Conservation (phyloP, 1,284 basidiomycete species). For the Microbotryum silenes-acaulis region DNA sequence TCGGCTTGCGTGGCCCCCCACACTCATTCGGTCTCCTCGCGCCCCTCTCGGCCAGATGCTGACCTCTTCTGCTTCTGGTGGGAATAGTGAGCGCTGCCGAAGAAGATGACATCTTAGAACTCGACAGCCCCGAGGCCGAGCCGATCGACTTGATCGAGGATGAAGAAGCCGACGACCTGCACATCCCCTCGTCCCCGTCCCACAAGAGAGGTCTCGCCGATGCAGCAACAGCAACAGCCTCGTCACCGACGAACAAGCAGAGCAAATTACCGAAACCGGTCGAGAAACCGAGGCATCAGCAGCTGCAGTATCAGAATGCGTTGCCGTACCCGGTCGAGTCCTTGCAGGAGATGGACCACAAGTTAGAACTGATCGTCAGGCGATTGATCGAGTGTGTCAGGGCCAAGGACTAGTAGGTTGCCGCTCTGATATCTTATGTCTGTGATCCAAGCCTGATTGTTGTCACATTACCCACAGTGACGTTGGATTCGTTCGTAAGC, state of each 20-base stretch:
- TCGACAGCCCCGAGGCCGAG: slow-evolving; percentile 13
- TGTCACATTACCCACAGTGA: slow-evolving; percentile 9
- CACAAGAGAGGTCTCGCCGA: neutral
- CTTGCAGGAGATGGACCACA: slow-evolving; percentile 66
- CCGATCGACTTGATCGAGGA: slow-evolving; percentile 35
- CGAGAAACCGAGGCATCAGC: slow-evolving; percentile 24
- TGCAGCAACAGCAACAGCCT: slow-evolving; percentile 8
- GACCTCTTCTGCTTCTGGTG: too few species aligned
- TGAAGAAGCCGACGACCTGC: slow-evolving; percentile 28
- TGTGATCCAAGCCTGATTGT: slow-evolving; percentile 53
- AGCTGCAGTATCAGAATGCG: slow-evolving; percentile 37
- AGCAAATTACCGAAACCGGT: slow-evolving; percentile 11
- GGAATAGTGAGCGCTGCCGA: too few species aligned
- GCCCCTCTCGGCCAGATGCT: too few species aligned
- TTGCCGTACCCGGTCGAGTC: slow-evolving; percentile 77
- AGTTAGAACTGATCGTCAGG: slow-evolving; percentile 68
- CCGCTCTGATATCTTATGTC: slow-evolving; percentile 42
- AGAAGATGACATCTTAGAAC: neutral
- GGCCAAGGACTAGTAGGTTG: slow-evolving; percentile 70
- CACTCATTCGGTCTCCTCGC: too few species aligned
- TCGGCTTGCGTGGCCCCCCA: too few species aligned
- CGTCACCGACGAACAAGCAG: slow-evolving; percentile 11
- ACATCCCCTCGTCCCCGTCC: slow-evolving; percentile 19
- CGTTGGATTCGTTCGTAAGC: slow-evolving; percentile 33
- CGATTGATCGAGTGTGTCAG: slow-evolving; percentile 68